Evolutionary conservation across 2,329 filamentous ascomycete genomes (phyloP), one percentile per base, ranked within the genome.

Genomic region (Colletotrichum orchidophilum): DNA sequence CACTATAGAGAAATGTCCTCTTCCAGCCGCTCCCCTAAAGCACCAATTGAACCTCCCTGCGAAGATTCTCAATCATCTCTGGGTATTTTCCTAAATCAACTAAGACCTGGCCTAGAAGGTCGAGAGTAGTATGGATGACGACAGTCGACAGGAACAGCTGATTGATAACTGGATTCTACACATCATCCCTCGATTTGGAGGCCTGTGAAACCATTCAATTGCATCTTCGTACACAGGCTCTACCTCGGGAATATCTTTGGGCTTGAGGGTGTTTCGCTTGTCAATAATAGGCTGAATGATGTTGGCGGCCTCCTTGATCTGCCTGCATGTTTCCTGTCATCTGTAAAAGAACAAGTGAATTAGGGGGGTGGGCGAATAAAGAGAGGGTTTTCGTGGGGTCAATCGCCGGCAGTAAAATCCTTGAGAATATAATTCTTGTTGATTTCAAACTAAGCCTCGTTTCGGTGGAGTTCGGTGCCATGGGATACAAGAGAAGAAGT

Each of bases 101-200:
- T 42, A 87, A 71, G 1, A 80, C 75, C 21, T 83, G 80, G 5
- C 78, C 77, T 0, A 80, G 18, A 1, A 78, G 66, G 50, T 83
- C 80, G 1, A 81, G 80, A 0, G 84, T 84, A 5, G 82, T 85
- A 73, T 85, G 83, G 21, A 85, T 83, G 6, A 83, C 82, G 1
- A 80, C 82, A 35, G 94, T 93, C 52, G 93, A 89, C 0, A 96
- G 95, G 7, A 98, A 87, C 31, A 94, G 86, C 78, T 97, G 94
- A 35, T 93, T 94, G 12, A 80, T 81, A 24, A 91, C 84, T 0
- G 87, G 82, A 78, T 95, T 88, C 78, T 94, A 95, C 9, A 82
- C 91, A 62, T 85, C 85, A 26, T 89, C 86, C 83, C 78, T 78
- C 5, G 81, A 76, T 8, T 78, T 77, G 3, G 80, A 76, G 8